Evolutionary conservation across 148 eudicot genomes (phyloP), one percentile per base, ranked within the genome.

Genomic region (Limonium bicolor): DNA sequence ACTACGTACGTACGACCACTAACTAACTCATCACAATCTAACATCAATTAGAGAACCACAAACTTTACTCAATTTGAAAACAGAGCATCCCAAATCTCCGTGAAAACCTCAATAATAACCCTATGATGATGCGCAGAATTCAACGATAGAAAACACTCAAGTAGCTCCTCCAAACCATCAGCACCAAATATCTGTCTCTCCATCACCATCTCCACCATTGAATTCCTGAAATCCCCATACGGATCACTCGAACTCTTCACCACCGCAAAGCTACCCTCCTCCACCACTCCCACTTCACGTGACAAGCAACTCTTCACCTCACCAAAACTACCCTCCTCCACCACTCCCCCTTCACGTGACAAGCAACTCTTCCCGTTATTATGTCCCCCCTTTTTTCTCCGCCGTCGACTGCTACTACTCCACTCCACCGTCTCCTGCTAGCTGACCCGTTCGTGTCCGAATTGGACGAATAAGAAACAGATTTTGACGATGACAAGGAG

Each of bases 121-220:
- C 42, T 50, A 42, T 84, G 90, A 60, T 84, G 85, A 45, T 74
- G 66, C 22, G 42, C 12, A 1, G 88, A 68, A 55, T 84, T 84
- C 7, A 84, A 67, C 11, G 76, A 66, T 3, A 84, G 54, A 65
- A 80, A 76, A 31, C 84, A 73, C 27, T 62, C 31, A 48, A 80
- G 25, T 16, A 80, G 48, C 1, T 70, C 36, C 39, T 76, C 73
- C 17, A 80, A 47, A 37, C 76, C 90, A 2, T 70, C 39, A 0
- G 60, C 53, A 0, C 73, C 73, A 37, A 70, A 72, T 36, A 80
- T 76, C 57, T 76, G 75, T 51, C 53, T 73, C 63, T 80, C 84
- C 7, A 80, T 68, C 16, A 77, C 77, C 93, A 82, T 82, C 27
- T 82, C 85, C 55, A 74, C 78, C 93, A 82, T 82, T 30, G 93